A percentile compares a stretch with the other conserved stretches of the same genome.
These are phyloP conservation scores for Neoboletus brunneissimus DNA, from an alignment of 768 basidiomycete species.

Conservation along the genomic window DNA sequence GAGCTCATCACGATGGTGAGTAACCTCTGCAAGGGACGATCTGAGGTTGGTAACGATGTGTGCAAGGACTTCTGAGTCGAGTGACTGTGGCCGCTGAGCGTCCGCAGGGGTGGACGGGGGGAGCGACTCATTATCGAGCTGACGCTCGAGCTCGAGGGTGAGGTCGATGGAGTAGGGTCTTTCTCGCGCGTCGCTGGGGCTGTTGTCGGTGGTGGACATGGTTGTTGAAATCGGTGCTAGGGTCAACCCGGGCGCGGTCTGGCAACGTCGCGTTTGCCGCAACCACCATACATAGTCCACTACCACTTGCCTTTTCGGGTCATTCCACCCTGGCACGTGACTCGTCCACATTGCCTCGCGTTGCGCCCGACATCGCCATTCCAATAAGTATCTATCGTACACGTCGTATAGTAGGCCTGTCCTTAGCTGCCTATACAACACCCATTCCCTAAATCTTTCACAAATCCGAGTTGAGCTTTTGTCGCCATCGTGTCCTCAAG, in stretches of 20 bases:
- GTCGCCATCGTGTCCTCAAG: constrained; percentile 19
- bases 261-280: constrained; percentile 14
- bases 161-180: constrained; percentile 65
- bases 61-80: constrained; percentile 74
- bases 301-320: not conserved
- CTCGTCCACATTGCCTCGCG: not conserved
- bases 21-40: constrained; percentile 57
- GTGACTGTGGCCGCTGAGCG: constrained; percentile 43
- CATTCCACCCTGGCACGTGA: constrained; percentile 12
- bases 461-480: not conserved
- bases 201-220: constrained; percentile 33
- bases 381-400: constrained; percentile 8
- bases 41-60: constrained; percentile 75
- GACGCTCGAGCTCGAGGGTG: constrained; percentile 73
- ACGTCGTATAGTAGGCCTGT: not conserved
- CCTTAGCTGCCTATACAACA: not conserved
- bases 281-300: not conserved
- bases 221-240: constrained; percentile 4
- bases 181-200: constrained; percentile 13
- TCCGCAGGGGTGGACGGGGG: constrained; percentile 44
- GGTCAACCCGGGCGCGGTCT: not conserved
- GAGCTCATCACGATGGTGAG: constrained; percentile 72
- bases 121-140: constrained; percentile 63
- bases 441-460: constrained; percentile 8
- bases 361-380: not conserved